phyloP scores from a whole-genome alignment of 306 rosid species.

The Dalbergia oliveri region DNA sequence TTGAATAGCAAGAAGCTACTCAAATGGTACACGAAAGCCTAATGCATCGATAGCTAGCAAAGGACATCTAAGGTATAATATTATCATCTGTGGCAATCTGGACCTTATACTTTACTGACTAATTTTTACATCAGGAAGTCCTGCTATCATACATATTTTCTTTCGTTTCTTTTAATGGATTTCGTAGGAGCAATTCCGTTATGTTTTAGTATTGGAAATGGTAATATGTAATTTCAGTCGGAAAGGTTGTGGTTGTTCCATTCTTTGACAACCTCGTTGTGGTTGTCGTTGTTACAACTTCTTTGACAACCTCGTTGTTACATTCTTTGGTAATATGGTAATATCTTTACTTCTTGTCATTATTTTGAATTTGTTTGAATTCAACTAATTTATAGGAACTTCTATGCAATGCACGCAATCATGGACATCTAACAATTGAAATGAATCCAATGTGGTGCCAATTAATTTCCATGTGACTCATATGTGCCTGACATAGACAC shows the following conservation, averaged over 20 bases:
- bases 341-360: no score
- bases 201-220: conserved; percentile 28
- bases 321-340: no score
- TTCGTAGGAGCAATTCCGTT: neutral
- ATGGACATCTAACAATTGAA: neutral
- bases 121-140: conserved; percentile 33
- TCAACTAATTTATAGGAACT: neutral
- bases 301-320: accelerated
- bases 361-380: no score
- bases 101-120: conserved; percentile 20
- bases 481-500: neutral
- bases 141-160: conserved; percentile 11
- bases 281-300: no score
- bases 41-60: conserved; percentile 98
- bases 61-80: no score
- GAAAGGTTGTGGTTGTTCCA: conserved; percentile 10
- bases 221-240: conserved; percentile 9
- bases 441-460: conserved; percentile 6
- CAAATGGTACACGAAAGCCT: conserved; percentile 92
- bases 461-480: neutral
- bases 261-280: conserved; percentile 4
- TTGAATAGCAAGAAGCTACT: conserved; percentile 99
- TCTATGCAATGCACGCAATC: neutral
- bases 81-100: conserved; percentile 34
- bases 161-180: conserved; percentile 16